Conservation (phyloP, 2,329 filamentous ascomycete genomes). For the Talaromyces marneffei region DNA sequence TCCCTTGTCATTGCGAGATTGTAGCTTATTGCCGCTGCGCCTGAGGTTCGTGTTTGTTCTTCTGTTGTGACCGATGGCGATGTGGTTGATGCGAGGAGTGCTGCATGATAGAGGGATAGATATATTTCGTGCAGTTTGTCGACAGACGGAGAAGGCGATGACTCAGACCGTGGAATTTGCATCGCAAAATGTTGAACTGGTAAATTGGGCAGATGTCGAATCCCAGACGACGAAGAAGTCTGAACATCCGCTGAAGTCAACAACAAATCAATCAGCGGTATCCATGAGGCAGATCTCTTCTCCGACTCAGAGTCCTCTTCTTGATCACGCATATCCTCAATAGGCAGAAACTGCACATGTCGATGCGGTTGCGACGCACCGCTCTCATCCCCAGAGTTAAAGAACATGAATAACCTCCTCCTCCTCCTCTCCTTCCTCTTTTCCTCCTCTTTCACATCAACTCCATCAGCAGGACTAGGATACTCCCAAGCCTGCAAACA, state of each 20-base stretch:
- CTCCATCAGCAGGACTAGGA: neutral
- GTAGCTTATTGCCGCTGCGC: conserved; percentile 48
- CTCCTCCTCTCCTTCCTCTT: neutral
- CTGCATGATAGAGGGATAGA: conserved; percentile 37
- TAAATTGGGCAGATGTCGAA: conserved; percentile 29
- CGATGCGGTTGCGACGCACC: conserved; percentile 46
- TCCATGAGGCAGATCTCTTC: conserved; percentile 32
- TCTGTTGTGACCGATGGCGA: neutral
- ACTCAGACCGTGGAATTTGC: neutral
- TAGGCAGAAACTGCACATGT: conserved; percentile 44
- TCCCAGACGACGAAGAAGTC: conserved; percentile 15
- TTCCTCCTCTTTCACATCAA: neutral
- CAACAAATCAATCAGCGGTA: conserved; percentile 43
- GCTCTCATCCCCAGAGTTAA: conserved; percentile 45
- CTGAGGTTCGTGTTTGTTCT: conserved; percentile 19
- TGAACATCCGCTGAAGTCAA: conserved; percentile 13
- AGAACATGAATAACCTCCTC: conserved; percentile 43
- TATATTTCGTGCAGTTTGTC: conserved; percentile 35
- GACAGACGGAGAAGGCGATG: conserved; percentile 30
- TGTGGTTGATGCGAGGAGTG: conserved; percentile 22
- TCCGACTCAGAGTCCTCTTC: neutral
- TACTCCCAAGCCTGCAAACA: conserved; percentile 39
- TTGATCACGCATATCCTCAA: conserved; percentile 37
- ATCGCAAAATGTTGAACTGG: conserved; percentile 47
- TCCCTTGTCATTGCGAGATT: conserved; percentile 53